A percentile compares a stretch with the other conserved stretches of the same genome.
phyloP scores from a whole-genome alignment of 106 monocot species.

The Cymbidium sinense region DNA sequence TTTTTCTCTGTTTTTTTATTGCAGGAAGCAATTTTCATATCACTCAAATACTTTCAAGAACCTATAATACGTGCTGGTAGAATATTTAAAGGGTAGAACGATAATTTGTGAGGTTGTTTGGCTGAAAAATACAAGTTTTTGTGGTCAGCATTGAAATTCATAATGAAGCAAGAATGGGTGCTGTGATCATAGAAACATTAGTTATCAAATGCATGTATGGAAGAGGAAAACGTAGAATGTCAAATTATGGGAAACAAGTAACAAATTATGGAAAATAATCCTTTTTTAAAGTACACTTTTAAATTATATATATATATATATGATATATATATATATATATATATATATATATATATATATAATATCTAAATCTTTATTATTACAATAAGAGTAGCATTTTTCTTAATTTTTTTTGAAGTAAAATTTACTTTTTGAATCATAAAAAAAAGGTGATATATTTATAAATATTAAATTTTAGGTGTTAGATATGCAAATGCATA shows the following conservation, averaged over 20 bases:
- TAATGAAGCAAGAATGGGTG: not conserved
- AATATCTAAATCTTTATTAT: no score
- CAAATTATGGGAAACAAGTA: no score
- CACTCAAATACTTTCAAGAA: slow-evolving; percentile 80
- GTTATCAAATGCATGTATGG: not conserved
- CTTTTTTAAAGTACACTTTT: not conserved
- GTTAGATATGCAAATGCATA: no score
- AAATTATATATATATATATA: not conserved
- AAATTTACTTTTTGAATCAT: no score
- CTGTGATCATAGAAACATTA: not conserved
- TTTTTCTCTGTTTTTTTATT: not conserved
- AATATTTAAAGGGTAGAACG: slow-evolving; percentile 12
- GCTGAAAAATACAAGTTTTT: no score
- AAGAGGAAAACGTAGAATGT: slow-evolving; percentile 1
- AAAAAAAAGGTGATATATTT: no score
- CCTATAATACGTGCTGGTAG: slow-evolving; percentile 48
- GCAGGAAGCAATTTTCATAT: slow-evolving; percentile 86
- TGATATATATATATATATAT: not conserved
- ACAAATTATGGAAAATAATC: not conserved
- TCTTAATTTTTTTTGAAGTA: no score
- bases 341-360: no score
- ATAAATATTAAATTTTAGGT: no score
- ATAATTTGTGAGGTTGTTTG: no score
- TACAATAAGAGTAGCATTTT: no score
- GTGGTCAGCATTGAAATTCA: not conserved